Conservation (phyloP, 2,329 filamentous ascomycete genomes). For the Exophiala sp. region DNA sequence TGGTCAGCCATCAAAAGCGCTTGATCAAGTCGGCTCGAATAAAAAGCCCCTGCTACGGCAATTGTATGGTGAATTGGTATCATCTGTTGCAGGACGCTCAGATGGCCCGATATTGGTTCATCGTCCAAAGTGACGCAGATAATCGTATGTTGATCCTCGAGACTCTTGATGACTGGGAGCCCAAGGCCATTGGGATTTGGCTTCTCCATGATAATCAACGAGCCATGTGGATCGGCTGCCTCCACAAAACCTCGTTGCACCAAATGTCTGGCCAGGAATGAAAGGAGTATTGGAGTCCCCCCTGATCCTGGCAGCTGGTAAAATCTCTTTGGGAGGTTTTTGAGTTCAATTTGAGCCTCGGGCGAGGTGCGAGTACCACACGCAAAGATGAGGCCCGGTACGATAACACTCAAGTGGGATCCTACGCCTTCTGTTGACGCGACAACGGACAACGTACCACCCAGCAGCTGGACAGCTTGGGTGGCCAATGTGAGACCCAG, state of each 20-base stretch:
- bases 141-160: background rate
- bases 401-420: constrained; percentile 41
- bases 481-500: constrained; percentile 44
- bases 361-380: constrained; percentile 8
- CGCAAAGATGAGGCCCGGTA: constrained; percentile 31
- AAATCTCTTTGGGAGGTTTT: background rate
- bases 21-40: background rate
- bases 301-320: background rate
- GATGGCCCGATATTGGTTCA: background rate
- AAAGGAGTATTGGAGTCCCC: background rate
- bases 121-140: background rate
- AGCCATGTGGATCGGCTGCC: background rate
- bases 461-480: constrained; percentile 41
- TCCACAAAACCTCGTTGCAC: background rate
- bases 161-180: background rate
- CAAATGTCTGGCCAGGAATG: background rate
- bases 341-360: background rate
- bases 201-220: constrained; percentile 1
- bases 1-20: background rate
- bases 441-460: constrained; percentile 39
- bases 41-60: background rate
- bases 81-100: background rate
- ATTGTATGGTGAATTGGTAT: background rate
- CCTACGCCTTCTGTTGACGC: constrained; percentile 36
- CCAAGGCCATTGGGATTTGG: background rate